Percentiles rank a stretch among this genome's conserved stretches.
phyloP scores from a whole-genome alignment of 2,329 filamentous ascomycete species.

The Diaporthe sp. region DNA sequence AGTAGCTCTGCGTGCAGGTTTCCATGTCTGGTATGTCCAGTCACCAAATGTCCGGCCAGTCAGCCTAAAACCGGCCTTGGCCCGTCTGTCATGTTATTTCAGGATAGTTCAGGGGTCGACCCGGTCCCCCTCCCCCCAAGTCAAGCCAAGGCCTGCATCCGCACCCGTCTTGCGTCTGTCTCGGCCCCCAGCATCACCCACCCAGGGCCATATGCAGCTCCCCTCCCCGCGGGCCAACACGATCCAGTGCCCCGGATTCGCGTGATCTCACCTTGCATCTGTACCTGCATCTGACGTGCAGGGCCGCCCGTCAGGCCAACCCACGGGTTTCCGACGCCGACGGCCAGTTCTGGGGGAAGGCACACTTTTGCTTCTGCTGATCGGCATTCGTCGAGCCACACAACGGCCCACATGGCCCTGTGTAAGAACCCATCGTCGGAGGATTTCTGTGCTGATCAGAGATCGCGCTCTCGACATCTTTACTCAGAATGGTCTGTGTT shows the following conservation, averaged over 20 bases:
- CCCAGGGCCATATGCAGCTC: not conserved
- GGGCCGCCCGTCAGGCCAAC: constrained; percentile 4
- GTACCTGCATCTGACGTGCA: constrained; percentile 30
- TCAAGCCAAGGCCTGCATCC: constrained; percentile 21
- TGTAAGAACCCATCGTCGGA: not conserved
- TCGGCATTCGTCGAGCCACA: constrained; percentile 11
- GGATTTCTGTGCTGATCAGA: constrained; percentile 19
- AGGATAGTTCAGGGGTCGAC: constrained; percentile 26
- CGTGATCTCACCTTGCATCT: constrained; percentile 23
- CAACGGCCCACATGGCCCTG: not conserved
- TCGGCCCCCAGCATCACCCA: constrained; percentile 23
- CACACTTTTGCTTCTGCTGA: constrained; percentile 9
- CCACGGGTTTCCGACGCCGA: not conserved
- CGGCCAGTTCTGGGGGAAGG: not conserved
- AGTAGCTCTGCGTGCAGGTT: not conserved
- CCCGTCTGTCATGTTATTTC: constrained; percentile 10
- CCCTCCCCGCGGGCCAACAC: not conserved
- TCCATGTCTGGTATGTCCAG: too few species aligned
- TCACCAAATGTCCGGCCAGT: not conserved
- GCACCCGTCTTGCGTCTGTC: constrained; percentile 4
- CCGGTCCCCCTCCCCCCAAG: too few species aligned
- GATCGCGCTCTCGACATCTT: not conserved
- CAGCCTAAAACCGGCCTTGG: not conserved
- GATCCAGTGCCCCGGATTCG: constrained; percentile 24
- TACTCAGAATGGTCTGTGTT: not conserved